A percentile compares a stretch with the other conserved stretches of the same genome.
Evolutionary conservation across 345 rosid genomes (phyloP).

Genomic region (Ailanthus altissimus): DNA sequence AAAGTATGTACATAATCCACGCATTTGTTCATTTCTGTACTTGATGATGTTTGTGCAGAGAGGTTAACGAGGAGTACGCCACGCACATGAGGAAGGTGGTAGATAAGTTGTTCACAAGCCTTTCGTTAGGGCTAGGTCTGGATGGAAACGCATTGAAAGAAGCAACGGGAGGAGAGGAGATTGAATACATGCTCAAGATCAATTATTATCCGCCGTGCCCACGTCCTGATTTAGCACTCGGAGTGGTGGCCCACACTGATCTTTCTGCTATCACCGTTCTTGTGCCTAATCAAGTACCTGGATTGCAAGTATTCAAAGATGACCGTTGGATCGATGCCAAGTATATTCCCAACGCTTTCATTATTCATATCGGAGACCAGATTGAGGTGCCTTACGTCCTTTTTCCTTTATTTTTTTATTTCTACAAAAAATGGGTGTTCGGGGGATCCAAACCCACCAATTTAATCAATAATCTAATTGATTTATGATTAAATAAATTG

Average conservation of each 20-base stretch:
- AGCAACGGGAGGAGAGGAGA: conserved; percentile 62
- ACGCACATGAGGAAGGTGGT: conserved; percentile 43
- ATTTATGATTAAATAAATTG: too few species aligned
- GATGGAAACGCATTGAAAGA: conserved; percentile 46
- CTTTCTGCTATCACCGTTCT: conserved; percentile 72
- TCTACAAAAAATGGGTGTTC: too few species aligned
- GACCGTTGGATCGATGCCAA: conserved; percentile 66
- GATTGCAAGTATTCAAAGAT: conserved; percentile 76
- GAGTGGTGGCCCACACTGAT: conserved; percentile 83
- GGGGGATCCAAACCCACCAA: too few species aligned
- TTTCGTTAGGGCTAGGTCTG: conserved; percentile 69
- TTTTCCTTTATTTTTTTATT: neutral
- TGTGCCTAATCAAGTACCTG: conserved; percentile 82
- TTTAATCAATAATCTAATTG: too few species aligned
- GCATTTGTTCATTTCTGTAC: too few species aligned
- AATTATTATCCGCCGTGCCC: conserved; percentile 93
- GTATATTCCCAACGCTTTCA: conserved; percentile 72
- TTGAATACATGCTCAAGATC: conserved; percentile 72
- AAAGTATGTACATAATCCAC: too few species aligned
- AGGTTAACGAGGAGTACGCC: conserved; percentile 76
- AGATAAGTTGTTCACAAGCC: conserved; percentile 43
- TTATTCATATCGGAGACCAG: conserved; percentile 86
- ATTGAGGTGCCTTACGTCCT: conserved; percentile 55
- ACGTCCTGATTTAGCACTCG: conserved; percentile 78
- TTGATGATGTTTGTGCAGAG: conserved; percentile 35